Base-by-base conservation (phyloP, 345 rosid species). In the Geranium brycei region DNA sequence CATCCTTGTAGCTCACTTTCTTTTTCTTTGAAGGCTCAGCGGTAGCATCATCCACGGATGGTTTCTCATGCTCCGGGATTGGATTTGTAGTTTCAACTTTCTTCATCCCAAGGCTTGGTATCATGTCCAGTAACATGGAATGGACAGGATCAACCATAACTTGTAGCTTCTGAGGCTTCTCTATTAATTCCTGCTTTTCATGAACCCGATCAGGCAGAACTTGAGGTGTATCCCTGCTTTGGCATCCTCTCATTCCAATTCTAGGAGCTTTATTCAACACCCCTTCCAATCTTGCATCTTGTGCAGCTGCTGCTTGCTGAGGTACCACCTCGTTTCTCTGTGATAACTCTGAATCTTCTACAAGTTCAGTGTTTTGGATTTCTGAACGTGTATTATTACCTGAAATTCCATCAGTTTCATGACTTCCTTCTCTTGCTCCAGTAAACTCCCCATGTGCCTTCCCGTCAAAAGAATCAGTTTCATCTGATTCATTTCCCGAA, bases 1-100 rank as follows among this genome's bases (percentile, higher is more conserved):
- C 62, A 76, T 92, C 90, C 64, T 79, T 77, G 76, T 85, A 92
- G 79, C 98, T 92, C n/a, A 92, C 91, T 78, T 85, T 89, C 83
- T 76, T 85, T 68, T 89, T 89, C 85, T 89, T 77, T 75, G 59
- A 60, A 11, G 77, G 78, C 59, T 64, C 72, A 58, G 67, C 64
- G 31, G 56, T 61, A 1, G 66, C 38, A 38, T 66, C 80, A 32
- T 68, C 65, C 28, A 23, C 28, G 15, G 59, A 58, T 23, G 68
- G 64, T 66, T 77, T 68, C 78, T 75, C 74, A 30, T 63, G 60
- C 67, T 76, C 79, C 0, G 19, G 17, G 17, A 56, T 31, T 14
- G 60, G 47, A 23, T 62, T 62, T 18, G 23, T 14, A 10, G 70
- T 57, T 62, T 68, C 83, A 7, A 41, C 62, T 15, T 75, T 79